These are phyloP conservation scores for Astraeus odoratus DNA, from an alignment of 768 basidiomycete genomes.

Conservation along the genomic window DNA sequence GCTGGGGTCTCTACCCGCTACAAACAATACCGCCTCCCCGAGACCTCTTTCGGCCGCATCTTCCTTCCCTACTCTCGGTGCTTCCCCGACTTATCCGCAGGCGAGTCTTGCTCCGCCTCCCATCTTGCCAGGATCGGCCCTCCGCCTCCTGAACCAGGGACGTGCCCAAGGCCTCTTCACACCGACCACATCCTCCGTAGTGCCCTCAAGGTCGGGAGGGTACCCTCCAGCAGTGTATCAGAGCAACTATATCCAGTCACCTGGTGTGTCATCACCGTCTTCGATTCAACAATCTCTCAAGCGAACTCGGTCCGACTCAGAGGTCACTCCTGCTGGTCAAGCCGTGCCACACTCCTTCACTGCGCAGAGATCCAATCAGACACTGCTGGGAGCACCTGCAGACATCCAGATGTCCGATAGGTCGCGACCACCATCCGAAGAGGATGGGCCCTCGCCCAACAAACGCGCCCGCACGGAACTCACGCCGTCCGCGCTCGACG, in stretches of 20 bases:
- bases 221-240: conserved; percentile 50
- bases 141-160: conserved; percentile 78
- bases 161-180: conserved; percentile 83
- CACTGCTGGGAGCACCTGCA: conserved; percentile 26
- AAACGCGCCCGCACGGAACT: conserved; percentile 65
- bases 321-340: conserved; percentile 31
- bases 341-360: conserved; percentile 1
- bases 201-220: conserved; percentile 37
- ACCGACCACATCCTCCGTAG: conserved; percentile 65
- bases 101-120: conserved; percentile 66
- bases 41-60: conserved; percentile 64
- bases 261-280: conserved; percentile 43
- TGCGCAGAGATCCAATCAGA: conserved; percentile 16
- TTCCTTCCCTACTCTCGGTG: conserved; percentile 49
- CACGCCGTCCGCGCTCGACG: conserved; percentile 28
- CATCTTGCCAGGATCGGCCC: conserved; percentile 82
- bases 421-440: conserved; percentile 47
- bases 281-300: conserved; percentile 44
- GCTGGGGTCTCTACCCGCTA: conserved; percentile 59
- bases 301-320: conserved; percentile 61
- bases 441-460: conserved; percentile 60
- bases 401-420: conserved; percentile 44
- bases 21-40: conserved; percentile 40
- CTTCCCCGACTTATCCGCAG: conserved; percentile 42
- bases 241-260: conserved; percentile 42